These are phyloP conservation scores for Eremochloa ophiuroides DNA, from an alignment of 176 grass and related monocot genomes.

Conservation along the genomic window DNA sequence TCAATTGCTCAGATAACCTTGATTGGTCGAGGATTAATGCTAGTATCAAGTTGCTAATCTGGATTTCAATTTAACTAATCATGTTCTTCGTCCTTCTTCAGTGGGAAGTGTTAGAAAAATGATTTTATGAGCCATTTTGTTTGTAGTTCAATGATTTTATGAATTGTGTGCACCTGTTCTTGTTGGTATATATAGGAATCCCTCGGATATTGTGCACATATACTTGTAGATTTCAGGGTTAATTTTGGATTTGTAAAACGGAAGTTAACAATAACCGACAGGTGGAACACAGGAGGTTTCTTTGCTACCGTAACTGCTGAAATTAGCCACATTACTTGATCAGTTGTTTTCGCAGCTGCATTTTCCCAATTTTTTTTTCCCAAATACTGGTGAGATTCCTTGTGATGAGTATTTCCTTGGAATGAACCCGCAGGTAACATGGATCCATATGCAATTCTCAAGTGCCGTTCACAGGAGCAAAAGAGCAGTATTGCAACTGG, in stretches of 20 bases:
- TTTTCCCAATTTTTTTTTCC: background rate
- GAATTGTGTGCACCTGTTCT: background rate
- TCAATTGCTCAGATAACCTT: background rate
- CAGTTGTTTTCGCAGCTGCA: background rate
- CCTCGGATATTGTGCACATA: background rate
- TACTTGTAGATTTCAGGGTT: background rate
- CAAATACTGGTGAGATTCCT: background rate
- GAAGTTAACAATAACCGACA: background rate
- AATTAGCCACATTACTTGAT: background rate
- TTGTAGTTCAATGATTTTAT: background rate
- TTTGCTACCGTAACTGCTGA: background rate
- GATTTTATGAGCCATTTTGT: background rate
- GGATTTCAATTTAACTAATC: background rate
- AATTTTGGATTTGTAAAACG: background rate
- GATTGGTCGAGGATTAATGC: background rate
- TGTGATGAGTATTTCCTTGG: background rate
- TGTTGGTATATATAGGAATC: background rate
- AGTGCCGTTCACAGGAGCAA: slow-evolving; percentile 84
- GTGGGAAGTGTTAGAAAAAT: background rate
- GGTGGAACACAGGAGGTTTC: too few species aligned
- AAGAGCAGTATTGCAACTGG: slow-evolving; percentile 80
- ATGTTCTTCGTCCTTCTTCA: background rate
- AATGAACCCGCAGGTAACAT: slow-evolving; percentile 50
- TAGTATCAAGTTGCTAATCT: background rate
- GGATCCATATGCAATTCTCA: slow-evolving; percentile 82